Conservation (phyloP, 805 yeast species). For the Ogataea neopini region DNA sequence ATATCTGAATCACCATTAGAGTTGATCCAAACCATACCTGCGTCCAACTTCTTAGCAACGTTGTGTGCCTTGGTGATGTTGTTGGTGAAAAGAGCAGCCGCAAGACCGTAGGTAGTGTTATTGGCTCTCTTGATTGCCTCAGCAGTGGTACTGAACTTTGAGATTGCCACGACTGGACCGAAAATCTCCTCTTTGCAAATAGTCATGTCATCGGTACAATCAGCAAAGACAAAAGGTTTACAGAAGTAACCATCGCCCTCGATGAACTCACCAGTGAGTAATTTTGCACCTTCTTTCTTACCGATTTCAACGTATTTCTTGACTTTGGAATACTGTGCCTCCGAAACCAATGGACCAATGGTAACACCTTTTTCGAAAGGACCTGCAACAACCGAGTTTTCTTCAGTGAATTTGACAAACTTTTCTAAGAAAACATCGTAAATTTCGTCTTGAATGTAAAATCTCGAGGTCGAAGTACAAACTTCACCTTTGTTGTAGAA, state of each 20-base stretch:
- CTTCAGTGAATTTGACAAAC: constrained; percentile 39
- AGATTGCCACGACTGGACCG: constrained; percentile 75
- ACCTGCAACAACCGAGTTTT: constrained; percentile 56
- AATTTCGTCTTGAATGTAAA: constrained; percentile 44
- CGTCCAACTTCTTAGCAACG: constrained; percentile 61
- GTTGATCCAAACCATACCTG: constrained; percentile 69
- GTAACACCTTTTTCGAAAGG: constrained; percentile 67
- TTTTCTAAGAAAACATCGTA: constrained; percentile 43
- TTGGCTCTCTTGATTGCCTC: constrained; percentile 69
- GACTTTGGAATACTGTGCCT: constrained; percentile 65
- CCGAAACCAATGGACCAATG: constrained; percentile 77
- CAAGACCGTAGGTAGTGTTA: constrained; percentile 70
- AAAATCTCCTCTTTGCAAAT: constrained; percentile 75
- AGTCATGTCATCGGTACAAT: constrained; percentile 62
- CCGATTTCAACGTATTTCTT: constrained; percentile 67
- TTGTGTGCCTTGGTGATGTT: constrained; percentile 59
- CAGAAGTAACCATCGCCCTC: constrained; percentile 66
- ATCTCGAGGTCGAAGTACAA: constrained; percentile 48
- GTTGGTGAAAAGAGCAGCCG: constrained; percentile 74
- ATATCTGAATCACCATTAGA: constrained; percentile 57
- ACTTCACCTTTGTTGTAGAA: constrained; percentile 51
- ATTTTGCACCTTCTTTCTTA: constrained; percentile 66
- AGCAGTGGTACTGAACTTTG: constrained; percentile 64
- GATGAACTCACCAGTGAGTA: constrained; percentile 65
- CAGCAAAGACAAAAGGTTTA: constrained; percentile 71